Conservation (phyloP, 2,329 filamentous ascomycete species). For the Xylaria sp. region DNA sequence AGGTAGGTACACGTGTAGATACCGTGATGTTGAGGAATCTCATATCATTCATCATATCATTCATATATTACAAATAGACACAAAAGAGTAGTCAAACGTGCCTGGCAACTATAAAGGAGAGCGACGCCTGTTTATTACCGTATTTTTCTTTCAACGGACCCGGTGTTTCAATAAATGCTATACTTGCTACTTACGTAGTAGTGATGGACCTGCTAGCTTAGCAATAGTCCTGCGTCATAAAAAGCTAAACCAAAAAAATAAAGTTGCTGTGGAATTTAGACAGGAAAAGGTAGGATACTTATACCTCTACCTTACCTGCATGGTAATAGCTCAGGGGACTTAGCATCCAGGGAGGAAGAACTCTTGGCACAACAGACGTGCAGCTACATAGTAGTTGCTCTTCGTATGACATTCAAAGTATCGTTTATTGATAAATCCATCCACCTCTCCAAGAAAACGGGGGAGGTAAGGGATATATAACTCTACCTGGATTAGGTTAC, state of each 20-base stretch:
- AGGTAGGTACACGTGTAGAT: not conserved
- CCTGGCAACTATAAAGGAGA: too few relatives aligned
- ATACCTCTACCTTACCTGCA: not conserved
- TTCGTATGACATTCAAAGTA: too few relatives aligned
- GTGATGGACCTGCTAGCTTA: not conserved
- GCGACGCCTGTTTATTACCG: not conserved
- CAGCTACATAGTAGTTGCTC: too few relatives aligned
- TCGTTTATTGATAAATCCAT: too few relatives aligned
- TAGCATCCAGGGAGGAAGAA: not conserved
- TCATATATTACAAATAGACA: not conserved
- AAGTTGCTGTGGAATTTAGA: not conserved
- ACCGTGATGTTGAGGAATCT: not conserved
- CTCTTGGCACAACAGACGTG: not conserved
- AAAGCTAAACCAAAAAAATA: not conserved
- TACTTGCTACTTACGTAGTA: not conserved
- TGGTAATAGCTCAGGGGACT: too few relatives aligned
- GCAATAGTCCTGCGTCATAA: not conserved
- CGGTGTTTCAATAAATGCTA: conserved; percentile 7
- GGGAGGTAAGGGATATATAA: too few relatives aligned
- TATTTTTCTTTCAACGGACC: not conserved
- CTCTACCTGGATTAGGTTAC: too few relatives aligned
- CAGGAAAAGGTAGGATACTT: not conserved
- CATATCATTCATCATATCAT: not conserved
- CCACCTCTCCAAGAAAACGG: too few relatives aligned
- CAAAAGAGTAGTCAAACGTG: too few relatives aligned